Conservation (phyloP, 225 moss, liverwort and hornwort species). For the Antitrichia curtipendula region DNA sequence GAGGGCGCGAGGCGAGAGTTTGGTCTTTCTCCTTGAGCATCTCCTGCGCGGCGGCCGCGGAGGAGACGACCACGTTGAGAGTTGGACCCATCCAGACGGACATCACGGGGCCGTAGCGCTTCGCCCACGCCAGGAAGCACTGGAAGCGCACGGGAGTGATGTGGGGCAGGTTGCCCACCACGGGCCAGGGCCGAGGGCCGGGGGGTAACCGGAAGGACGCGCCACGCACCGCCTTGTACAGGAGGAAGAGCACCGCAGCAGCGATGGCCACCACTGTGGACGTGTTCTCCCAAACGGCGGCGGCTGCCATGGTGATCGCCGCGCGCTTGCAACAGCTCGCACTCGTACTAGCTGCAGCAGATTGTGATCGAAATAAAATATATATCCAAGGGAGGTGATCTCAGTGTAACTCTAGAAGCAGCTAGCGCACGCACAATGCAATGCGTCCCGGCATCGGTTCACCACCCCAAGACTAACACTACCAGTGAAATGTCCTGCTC, state of each 20-base stretch:
- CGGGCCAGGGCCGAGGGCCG: slow-evolving; percentile 67
- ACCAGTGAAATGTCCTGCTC: neutral
- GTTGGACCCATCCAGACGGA: slow-evolving; percentile 92
- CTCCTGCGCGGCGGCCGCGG: slow-evolving; percentile 58
- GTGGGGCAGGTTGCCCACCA: slow-evolving; percentile 73
- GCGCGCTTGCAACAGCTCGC: neutral
- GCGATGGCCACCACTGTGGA: slow-evolving; percentile 7
- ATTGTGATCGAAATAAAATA: neutral
- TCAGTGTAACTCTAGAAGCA: neutral
- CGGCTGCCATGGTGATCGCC: neutral
- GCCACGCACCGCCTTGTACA: slow-evolving; percentile 26
- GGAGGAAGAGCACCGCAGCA: neutral
- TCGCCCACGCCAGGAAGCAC: slow-evolving; percentile 86
- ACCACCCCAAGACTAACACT: neutral
- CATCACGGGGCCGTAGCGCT: slow-evolving; percentile 63
- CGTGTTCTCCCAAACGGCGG: neutral
- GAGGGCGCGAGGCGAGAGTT: slow-evolving; percentile 50
- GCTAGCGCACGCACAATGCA: neutral
- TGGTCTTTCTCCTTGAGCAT: slow-evolving; percentile 81
- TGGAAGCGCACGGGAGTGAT: slow-evolving; percentile 67
- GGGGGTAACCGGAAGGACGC: slow-evolving; percentile 41
- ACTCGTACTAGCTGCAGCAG: neutral
- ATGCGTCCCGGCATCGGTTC: neutral
- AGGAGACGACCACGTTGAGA: slow-evolving; percentile 72
- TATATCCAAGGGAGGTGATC: neutral